phyloP scores from a whole-genome alignment of 192 early-diverging fungal genomes.

The Diversispora epigaea region DNA sequence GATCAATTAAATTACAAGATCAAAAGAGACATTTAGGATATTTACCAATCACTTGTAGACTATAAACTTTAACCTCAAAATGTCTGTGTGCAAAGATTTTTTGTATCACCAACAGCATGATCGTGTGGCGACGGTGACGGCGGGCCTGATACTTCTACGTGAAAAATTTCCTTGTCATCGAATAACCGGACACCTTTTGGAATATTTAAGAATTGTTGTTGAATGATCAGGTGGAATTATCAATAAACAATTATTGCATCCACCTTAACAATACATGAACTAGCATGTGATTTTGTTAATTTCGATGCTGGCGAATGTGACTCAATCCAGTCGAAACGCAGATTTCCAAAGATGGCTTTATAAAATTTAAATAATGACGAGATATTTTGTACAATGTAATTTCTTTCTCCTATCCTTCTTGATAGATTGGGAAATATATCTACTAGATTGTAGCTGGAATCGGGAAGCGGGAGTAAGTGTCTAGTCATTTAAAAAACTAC shows the following conservation, averaged over 20 bases:
- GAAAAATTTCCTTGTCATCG: background rate
- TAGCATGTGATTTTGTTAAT: slow-evolving; percentile 19
- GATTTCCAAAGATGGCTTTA: slow-evolving; percentile 9
- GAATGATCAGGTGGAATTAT: background rate
- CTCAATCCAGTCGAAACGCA: slow-evolving; percentile 29
- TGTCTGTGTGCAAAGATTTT: background rate
- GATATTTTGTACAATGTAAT: background rate
- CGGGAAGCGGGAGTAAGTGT: background rate
- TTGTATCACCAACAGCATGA: slow-evolving; percentile 11
- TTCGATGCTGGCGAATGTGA: slow-evolving; percentile 8
- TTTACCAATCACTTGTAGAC: background rate
- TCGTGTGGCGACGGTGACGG: background rate
- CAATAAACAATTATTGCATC: background rate
- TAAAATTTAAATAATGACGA: slow-evolving; percentile 27
- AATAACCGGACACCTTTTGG: background rate
- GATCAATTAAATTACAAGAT: background rate
- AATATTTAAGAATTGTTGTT: background rate
- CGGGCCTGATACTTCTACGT: slow-evolving; percentile 24
- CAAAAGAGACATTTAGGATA: background rate
- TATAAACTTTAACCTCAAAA: background rate
- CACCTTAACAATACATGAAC: slow-evolving; percentile 10
- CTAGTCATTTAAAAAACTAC: background rate
- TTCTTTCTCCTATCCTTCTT: background rate
- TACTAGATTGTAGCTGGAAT: slow-evolving; percentile 17
- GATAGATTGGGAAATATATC: background rate